phyloP scores from a whole-genome alignment of 1,284 basidiomycete genomes.

The Bondarzewia mesenterica region DNA sequence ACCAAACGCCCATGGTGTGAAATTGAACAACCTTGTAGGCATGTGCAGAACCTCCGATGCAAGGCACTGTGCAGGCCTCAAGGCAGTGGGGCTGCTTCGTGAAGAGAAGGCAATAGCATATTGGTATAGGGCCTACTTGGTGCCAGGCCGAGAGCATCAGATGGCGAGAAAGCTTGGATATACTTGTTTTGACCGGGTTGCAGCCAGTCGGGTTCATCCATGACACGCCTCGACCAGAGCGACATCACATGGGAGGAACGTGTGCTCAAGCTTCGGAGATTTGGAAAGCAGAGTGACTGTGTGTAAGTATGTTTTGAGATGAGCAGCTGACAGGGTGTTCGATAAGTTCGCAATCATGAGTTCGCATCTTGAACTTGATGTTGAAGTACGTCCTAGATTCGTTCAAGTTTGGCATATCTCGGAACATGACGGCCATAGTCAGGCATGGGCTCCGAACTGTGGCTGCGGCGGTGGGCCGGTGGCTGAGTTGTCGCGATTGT shows the following conservation, averaged over 20 bases:
- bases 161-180: not conserved
- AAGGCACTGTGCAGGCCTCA: not conserved
- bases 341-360: not conserved
- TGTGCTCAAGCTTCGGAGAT: not conserved
- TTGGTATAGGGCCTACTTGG: not conserved
- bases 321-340: not conserved
- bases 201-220: not conserved
- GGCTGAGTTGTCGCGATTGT: slow-evolving; percentile 1
- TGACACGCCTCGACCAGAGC: not conserved
- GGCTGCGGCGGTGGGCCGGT: no score
- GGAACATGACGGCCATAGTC: no score
- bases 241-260: not conserved
- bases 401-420: no score
- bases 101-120: not conserved
- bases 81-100: not conserved
- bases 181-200: no score
- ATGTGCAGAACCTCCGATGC: no score
- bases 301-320: not conserved
- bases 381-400: no score
- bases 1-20: not conserved
- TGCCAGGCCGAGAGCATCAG: no score
- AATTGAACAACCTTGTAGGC: not conserved
- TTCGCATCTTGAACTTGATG: no score
- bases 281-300: no score
- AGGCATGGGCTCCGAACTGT: no score